These are phyloP conservation scores for Verticillium nonalfalfae DNA, from an alignment of 2,329 filamentous ascomycete genomes.

Conservation along the genomic window DNA sequence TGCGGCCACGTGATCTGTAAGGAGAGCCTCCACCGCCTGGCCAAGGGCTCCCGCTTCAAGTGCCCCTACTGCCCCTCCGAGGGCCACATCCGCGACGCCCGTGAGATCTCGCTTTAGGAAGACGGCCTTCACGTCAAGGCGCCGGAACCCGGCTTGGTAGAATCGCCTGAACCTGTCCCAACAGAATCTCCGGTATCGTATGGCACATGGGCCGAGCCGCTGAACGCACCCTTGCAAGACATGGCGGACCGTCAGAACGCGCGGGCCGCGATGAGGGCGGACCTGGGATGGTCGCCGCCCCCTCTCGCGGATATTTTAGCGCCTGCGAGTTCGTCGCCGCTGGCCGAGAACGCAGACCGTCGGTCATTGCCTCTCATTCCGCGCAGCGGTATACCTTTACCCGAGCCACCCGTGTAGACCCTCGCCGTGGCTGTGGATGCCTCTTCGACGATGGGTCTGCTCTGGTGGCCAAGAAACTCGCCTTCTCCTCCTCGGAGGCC, in stretches of 20 bases:
- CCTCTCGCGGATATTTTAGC: background rate
- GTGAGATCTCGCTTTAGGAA: conserved; percentile 58
- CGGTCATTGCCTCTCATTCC: too few relatives aligned
- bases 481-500: too few relatives aligned
- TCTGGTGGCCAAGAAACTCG: too few relatives aligned
- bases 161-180: background rate
- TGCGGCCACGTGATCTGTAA: conserved; percentile 91
- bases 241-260: background rate
- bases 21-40: conserved; percentile 73
- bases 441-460: too few relatives aligned
- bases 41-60: conserved; percentile 78
- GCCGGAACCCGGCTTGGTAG: background rate
- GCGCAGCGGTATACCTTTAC: too few relatives aligned
- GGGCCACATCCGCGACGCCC: conserved; percentile 69
- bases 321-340: background rate
- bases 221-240: background rate
- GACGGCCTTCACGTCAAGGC: background rate
- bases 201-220: background rate
- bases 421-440: too few relatives aligned
- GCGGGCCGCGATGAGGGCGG: background rate
- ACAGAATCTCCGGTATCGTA: too few relatives aligned
- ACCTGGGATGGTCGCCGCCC: background rate
- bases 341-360: background rate
- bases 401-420: too few relatives aligned
- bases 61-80: conserved; percentile 94